Conservation (phyloP, 106 monocot genomes). For the Alisma plantagoaquatica region DNA sequence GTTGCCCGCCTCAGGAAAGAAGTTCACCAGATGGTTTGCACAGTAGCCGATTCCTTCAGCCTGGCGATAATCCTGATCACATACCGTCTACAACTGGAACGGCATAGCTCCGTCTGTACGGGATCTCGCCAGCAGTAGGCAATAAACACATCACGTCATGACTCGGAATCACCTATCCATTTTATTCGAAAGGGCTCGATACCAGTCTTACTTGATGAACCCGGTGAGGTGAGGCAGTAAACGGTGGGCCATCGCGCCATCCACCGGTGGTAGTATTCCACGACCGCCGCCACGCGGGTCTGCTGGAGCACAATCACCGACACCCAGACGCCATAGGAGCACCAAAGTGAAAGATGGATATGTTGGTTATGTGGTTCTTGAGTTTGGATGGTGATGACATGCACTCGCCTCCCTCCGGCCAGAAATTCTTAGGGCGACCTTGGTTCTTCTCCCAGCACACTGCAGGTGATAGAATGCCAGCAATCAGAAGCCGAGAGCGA, state of each 20-base stretch:
- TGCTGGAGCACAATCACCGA: slow-evolving; percentile 98
- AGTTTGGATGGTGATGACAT: no score
- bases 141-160: not conserved
- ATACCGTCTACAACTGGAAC: slow-evolving; percentile 96
- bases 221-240: slow-evolving; percentile 40
- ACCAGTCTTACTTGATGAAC: slow-evolving; percentile 32
- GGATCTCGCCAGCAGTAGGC: slow-evolving; percentile 41
- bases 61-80: slow-evolving; percentile 88
- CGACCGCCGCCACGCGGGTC: slow-evolving; percentile 57
- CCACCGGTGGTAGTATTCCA: slow-evolving; percentile 73
- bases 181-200: not conserved
- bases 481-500: slow-evolving; percentile 71
- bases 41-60: slow-evolving; percentile 70
- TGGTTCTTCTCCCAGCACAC: slow-evolving; percentile 65
- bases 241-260: slow-evolving; percentile 80
- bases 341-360: no score
- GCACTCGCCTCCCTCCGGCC: no score
- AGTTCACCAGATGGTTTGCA: slow-evolving; percentile 71
- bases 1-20: not conserved
- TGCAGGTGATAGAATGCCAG: slow-evolving; percentile 54
- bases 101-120: slow-evolving; percentile 87
- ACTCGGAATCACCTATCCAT: not conserved
- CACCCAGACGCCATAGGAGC: slow-evolving; percentile 92
- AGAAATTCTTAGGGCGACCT: slow-evolving; percentile 79
- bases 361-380: no score